Evolutionary conservation across 2,329 filamentous ascomycete species (phyloP), one percentile per base, ranked within the genome.

Genomic region (Pseudogymnoascus sp.): DNA sequence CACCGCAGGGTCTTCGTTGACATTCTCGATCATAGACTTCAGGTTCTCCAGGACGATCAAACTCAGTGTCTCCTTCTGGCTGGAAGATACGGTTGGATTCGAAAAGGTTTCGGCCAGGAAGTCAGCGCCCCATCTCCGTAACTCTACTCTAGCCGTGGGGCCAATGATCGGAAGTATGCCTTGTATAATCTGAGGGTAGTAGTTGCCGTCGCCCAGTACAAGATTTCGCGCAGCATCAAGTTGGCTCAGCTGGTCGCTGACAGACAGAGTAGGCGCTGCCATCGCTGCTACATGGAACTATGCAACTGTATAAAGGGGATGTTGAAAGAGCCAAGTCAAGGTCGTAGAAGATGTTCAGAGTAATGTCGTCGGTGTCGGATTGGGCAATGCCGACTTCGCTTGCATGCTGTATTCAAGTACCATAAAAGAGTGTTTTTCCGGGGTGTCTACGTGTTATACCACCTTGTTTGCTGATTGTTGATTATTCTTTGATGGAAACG

Each of bases 61-160:
- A 65, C 86, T 85, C 75, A 94, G 79, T 63, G 84, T 85, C 77
- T 86, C 90, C 78, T 97, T 99, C 72, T 89, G 85, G 58, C 86
- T 80, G 61, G 83, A 78, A 18, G 86, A 77, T 67, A 97, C 79
- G 19, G 88, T 84, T n/a, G 95, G 94, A 62, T 90, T 95, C 61
- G 94, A 88, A 75, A 99, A 97, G 2, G 92, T 91, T 77, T 99
- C 94, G 60, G 92, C 91, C 41, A 99, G 79, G 71, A 99, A 99
- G 63, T 96, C 92, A 64, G 92, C 87, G 23, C 92, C 94, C 94
- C 94, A 99, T 86, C 92, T 80, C 74, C 91, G 88, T 68, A 97
- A 77, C 74, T 95, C 90, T 60, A 96, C 75, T 63, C 83, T 81
- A 64, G 89, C 82, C 65, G 81, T 79, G 58, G 88, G 83, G 62